Evolutionary conservation across 1,284 basidiomycete genomes (phyloP).

Genomic region (Cryptococcus sp.): DNA sequence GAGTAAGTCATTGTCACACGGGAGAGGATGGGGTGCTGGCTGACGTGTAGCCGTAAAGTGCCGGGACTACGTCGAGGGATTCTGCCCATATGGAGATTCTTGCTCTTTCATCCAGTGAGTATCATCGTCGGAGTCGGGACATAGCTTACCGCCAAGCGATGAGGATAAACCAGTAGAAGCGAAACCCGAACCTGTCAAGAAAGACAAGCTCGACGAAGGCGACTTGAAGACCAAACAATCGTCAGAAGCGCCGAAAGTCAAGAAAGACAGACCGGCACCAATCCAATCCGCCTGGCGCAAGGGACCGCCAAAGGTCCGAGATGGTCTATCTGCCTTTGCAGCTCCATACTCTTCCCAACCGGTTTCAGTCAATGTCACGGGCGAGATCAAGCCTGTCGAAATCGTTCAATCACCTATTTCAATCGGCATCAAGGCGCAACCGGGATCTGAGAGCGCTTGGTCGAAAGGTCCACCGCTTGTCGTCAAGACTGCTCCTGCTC

Average conservation of each 20-base stretch:
- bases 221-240: too few species aligned
- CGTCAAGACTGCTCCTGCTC: conserved; percentile 10
- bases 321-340: conserved; percentile 22
- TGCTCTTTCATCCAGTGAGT: conserved; percentile 47
- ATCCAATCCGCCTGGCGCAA: background rate
- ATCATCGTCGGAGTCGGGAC: background rate
- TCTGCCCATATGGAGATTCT: conserved; percentile 45
- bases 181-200: background rate
- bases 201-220: background rate
- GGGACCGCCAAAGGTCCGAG: background rate
- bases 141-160: background rate
- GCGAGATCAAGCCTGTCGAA: conserved; percentile 9
- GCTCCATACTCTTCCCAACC: conserved; percentile 16
- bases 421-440: background rate
- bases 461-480: background rate
- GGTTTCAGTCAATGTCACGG: conserved; percentile 13
- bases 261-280: background rate
- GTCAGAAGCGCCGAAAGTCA: background rate
- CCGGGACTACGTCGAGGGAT: conserved; percentile 37
- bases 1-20: conserved; percentile 28
- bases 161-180: background rate
- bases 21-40: background rate
- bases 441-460: background rate
- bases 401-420: background rate
- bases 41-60: conserved; percentile 38